Base-by-base conservation (phyloP, 345 rosid genomes). In the Acer negundo region DNA sequence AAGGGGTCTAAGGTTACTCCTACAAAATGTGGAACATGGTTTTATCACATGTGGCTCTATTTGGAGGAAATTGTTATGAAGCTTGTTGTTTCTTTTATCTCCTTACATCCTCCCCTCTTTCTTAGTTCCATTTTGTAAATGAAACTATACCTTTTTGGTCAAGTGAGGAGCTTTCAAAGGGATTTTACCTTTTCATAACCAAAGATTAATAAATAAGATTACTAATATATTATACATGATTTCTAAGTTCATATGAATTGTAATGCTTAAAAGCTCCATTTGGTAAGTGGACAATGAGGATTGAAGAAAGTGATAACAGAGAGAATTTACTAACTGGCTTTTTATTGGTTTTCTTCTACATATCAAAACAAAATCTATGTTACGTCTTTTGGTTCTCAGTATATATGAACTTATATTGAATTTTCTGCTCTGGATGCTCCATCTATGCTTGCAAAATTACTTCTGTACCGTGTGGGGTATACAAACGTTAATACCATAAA, bases 1-100 rank as follows among this genome's bases (percentile, higher is more conserved):
- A 24, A 1, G 13, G 16, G 9, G 42, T 31, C 59, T 16, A 69
- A 11, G 40, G 23, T 8, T 13, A 28, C 42, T 70, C 24, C 17
- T 3, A 0, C 1, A 17, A 70, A 51, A 26, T 28, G 62, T 1
- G 62, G 62, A 20, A 51, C 11, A 51, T 68, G 47, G 56, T 22
- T 9, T 47, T 70, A 28, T 40, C 17, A 3, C 17, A 24, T 12
- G 20, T 26, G 59, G 61, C 46, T 28, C 20, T 70, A 69, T 44
- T 22, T 28, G 22, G 62, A 70, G 17, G 74, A 59, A 28, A 28
- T 55, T 70, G 62, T 16, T 70, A 26, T 53, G 24, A 53, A 70
- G 6, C 24, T 51, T 53, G 26, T 28, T n/a, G 46, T 23, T 49
- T 51, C 31, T 26, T 5, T 69, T 13, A 23, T 23, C 23, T 26